A percentile compares a stretch with the other conserved stretches of the same genome.
Evolutionary conservation across 768 basidiomycete genomes (phyloP).

Genomic region (Boletus vermiculosoides): DNA sequence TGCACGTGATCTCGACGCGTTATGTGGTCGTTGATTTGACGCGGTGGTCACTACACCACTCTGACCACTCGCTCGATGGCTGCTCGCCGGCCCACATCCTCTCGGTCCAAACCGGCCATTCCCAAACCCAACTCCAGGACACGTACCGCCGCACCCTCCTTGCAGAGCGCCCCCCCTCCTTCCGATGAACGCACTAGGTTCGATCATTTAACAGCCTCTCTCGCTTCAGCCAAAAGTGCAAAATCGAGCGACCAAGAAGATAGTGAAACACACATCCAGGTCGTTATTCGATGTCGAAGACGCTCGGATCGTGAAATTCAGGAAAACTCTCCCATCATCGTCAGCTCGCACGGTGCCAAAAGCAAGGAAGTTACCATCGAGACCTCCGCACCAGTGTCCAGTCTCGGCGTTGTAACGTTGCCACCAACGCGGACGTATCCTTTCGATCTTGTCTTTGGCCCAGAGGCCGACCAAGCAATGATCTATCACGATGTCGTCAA

Average conservation of each 20-base stretch:
- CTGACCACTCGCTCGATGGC: constrained; percentile 48
- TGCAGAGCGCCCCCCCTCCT: constrained; percentile 25
- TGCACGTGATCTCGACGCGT: constrained; percentile 37
- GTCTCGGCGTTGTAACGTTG: constrained; percentile 70
- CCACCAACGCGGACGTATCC: constrained; percentile 84
- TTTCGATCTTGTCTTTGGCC: constrained; percentile 95
- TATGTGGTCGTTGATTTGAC: constrained; percentile 23
- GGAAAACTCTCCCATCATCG: constrained; percentile 85
- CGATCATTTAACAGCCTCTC: constrained; percentile 26
- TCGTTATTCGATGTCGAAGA: constrained; percentile 85
- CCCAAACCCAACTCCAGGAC: constrained; percentile 41
- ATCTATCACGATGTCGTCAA: constrained; percentile 92
- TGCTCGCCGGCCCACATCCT: constrained; percentile 54
- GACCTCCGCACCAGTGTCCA: constrained; percentile 64
- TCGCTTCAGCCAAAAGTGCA: constrained; percentile 22
- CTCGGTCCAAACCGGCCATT: constrained; percentile 37
- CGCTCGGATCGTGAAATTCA: constrained; percentile 84
- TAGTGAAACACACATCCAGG: constrained; percentile 84
- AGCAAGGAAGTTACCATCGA: constrained; percentile 79
- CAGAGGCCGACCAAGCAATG: constrained; percentile 93
- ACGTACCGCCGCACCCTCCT: constrained; percentile 46
- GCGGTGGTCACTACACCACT: constrained; percentile 24
- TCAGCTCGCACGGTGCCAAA: constrained; percentile 73
- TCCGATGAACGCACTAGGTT: constrained; percentile 18
- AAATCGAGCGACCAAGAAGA: constrained; percentile 38